Evolutionary conservation across 331 rosid genomes (phyloP).

Genomic region (Stylosanthes scabra): DNA sequence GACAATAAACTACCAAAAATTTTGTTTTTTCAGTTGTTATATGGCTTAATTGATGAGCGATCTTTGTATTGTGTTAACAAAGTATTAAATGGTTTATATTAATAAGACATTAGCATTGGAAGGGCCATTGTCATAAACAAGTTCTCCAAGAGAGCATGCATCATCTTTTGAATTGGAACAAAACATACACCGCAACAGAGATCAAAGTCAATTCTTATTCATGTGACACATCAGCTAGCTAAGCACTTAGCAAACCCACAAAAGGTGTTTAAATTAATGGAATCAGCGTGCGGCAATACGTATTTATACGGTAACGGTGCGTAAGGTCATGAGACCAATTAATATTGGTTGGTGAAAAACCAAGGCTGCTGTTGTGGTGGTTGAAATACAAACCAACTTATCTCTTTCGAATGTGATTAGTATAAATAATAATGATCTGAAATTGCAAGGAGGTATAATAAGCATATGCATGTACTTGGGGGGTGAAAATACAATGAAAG

Average conservation of each 20-base stretch:
- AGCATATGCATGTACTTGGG: neutral
- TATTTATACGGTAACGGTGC: slow-evolving; percentile 26
- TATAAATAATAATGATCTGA: no score
- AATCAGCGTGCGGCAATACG: slow-evolving; percentile 21
- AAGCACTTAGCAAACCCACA: neutral
- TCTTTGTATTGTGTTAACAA: no score
- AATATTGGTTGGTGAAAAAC: slow-evolving; percentile 12
- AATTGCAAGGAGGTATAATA: neutral
- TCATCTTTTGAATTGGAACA: neutral
- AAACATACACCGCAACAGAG: neutral
- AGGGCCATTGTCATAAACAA: no score
- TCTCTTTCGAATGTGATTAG: neutral
- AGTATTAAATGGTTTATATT: no score
- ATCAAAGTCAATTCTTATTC: neutral
- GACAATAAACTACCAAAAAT: no score
- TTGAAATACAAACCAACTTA: slow-evolving; percentile 19
- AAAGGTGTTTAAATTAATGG: slow-evolving; percentile 32
- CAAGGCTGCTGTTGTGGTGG: slow-evolving; percentile 1
- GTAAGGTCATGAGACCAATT: slow-evolving; percentile 34
- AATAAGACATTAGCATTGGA: no score
- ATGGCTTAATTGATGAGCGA: no score
- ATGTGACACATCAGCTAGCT: neutral
- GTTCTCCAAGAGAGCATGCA: neutral
- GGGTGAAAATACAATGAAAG: neutral
- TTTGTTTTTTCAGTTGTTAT: no score